Percentiles rank a stretch among this genome's conserved stretches.
Evolutionary conservation across 352 stramenopile genomes (phyloP).

Genomic region (Globisporangium uncinulatum): DNA sequence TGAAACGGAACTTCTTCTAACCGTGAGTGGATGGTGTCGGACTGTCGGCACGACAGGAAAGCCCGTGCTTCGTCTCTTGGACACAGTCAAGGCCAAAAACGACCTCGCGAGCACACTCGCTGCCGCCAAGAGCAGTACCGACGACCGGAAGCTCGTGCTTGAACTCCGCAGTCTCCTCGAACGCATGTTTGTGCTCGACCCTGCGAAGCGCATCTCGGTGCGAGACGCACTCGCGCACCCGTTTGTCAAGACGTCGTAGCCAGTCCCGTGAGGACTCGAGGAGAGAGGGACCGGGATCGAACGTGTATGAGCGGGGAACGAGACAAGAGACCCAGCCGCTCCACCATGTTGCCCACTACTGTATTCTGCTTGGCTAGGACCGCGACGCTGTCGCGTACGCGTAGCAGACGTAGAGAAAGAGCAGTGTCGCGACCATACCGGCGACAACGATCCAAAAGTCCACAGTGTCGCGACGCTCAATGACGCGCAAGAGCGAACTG

Average conservation of each 20-base stretch:
- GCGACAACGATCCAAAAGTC: slow-evolving; percentile 83
- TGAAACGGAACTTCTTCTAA: not conserved
- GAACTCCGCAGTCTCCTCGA: slow-evolving; percentile 73
- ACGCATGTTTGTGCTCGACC: slow-evolving; percentile 80
- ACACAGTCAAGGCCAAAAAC: slow-evolving; percentile 56
- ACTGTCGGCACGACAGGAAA: slow-evolving; percentile 32
- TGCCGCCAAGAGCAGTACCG: slow-evolving; percentile 48
- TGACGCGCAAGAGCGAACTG: slow-evolving; percentile 74
- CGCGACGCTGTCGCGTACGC: slow-evolving; percentile 28
- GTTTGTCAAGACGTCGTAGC: slow-evolving; percentile 47
- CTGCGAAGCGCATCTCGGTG: slow-evolving; percentile 69
- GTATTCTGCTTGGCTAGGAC: not conserved
- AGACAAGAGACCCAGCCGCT: no score
- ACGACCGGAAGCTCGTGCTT: slow-evolving; percentile 63
- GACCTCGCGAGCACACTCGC: slow-evolving; percentile 54
- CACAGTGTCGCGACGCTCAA: slow-evolving; percentile 74
- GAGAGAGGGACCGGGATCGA: no score
- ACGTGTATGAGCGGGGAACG: no score
- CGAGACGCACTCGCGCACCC: slow-evolving; percentile 74
- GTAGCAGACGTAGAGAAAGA: slow-evolving; percentile 76
- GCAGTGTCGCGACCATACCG: slow-evolving; percentile 78
- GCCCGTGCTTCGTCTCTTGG: slow-evolving; percentile 64
- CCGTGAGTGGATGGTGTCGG: not conserved
- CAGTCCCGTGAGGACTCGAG: no score
- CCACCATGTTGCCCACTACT: no score